A percentile compares a stretch with the other conserved stretches of the same genome.
phyloP scores from a whole-genome alignment of 1,139 yeast species.

The Debaryomyces subglobosus region DNA sequence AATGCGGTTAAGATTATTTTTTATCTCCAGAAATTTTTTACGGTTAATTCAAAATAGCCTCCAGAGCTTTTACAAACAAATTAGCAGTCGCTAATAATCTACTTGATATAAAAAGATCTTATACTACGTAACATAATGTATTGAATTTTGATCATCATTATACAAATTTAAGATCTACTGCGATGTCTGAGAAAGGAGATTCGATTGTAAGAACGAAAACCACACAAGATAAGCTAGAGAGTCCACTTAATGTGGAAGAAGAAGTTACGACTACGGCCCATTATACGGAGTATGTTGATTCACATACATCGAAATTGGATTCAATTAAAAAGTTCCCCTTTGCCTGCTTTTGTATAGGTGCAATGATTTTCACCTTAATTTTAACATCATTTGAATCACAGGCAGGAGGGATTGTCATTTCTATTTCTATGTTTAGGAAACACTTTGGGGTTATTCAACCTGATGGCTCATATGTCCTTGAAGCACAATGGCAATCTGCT shows the following conservation, averaged over 20 bases:
- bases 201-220: too few species aligned
- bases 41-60: not conserved
- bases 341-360: constrained; percentile 7
- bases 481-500: constrained; percentile 35
- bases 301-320: constrained; percentile 7
- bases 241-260: too few species aligned
- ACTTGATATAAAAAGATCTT: not conserved
- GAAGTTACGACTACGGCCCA: constrained; percentile 8
- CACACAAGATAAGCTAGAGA: too few species aligned
- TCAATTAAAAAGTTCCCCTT: constrained; percentile 11
- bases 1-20: not conserved
- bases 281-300: constrained; percentile 10
- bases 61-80: too few species aligned
- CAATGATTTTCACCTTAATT: constrained; percentile 6
- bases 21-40: not conserved
- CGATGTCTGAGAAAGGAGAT: not conserved
- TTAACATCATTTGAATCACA: constrained; percentile 19
- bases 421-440: constrained; percentile 25
- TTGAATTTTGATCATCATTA: not conserved
- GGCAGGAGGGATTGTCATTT: constrained; percentile 23
- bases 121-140: not conserved
- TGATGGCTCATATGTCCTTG: constrained; percentile 2
- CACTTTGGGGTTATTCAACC: constrained; percentile 22
- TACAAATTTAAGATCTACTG: not conserved
- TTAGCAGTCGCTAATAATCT: not conserved